Percentiles rank a stretch among this genome's conserved stretches.
Conservation (phyloP, 139 green algal species). For the Chlamydomonas incerta region DNA sequence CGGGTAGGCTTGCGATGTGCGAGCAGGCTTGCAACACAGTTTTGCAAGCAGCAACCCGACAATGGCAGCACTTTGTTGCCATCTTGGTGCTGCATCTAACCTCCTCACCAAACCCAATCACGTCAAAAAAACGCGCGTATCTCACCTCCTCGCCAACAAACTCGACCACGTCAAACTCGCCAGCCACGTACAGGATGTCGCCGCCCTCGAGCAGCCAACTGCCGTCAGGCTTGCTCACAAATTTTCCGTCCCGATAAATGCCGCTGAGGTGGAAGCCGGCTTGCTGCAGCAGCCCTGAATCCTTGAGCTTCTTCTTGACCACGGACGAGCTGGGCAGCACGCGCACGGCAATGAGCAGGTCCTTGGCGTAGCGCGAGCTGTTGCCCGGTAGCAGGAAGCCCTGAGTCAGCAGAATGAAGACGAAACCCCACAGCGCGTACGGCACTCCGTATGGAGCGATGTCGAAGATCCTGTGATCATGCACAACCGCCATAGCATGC, state of each 20-base stretch:
- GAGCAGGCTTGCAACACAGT: too few relatives aligned
- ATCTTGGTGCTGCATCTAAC: too few relatives aligned
- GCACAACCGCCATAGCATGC: too few relatives aligned
- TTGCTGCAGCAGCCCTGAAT: slow-evolving; percentile 1
- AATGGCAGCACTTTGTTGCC: too few relatives aligned
- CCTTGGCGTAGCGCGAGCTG: slow-evolving; percentile 45
- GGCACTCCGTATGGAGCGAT: slow-evolving; percentile 70
- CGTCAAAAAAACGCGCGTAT: too few relatives aligned
- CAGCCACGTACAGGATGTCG: slow-evolving; percentile 77
- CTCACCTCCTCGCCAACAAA: slow-evolving; percentile 9
- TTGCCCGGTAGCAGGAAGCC: slow-evolving; percentile 44
- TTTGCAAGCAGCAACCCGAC: not conserved
- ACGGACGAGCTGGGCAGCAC: slow-evolving; percentile 30
- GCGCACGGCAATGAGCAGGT: slow-evolving; percentile 62
- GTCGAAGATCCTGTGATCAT: slow-evolving; percentile 69
- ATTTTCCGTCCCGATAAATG: not conserved
- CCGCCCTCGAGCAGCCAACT: not conserved
- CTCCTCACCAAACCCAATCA: too few relatives aligned
- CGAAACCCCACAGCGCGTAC: slow-evolving; percentile 42
- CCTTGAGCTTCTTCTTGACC: slow-evolving; percentile 3
- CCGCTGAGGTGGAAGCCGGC: not conserved
- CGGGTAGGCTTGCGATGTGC: too few relatives aligned
- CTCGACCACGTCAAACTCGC: slow-evolving; percentile 57
- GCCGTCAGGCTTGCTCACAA: slow-evolving; percentile 12
- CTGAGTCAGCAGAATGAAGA: not conserved